A percentile compares a stretch with the other conserved stretches of the same genome.
Evolutionary conservation across 2,329 filamentous ascomycete genomes (phyloP).

Genomic region (Aspergillus terreus): DNA sequence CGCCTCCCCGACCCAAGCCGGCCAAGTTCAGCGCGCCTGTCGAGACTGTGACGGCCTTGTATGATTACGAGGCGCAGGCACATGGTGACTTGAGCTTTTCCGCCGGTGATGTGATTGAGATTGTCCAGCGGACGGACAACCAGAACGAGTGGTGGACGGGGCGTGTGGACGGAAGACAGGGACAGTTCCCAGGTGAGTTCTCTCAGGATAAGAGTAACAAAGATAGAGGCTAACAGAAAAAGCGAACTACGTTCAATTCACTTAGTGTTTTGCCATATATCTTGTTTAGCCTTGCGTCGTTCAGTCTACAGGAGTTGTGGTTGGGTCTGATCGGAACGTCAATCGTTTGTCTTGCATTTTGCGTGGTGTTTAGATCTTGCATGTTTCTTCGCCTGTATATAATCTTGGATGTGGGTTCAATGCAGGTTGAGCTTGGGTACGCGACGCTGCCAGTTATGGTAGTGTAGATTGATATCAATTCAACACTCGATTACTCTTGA

Average conservation of each 20-base stretch:
- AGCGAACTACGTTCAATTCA: constrained; percentile 39
- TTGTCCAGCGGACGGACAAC: constrained; percentile 76
- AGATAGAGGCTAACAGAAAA: constrained; percentile 13
- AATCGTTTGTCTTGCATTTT: neutral
- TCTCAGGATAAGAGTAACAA: too few relatives aligned
- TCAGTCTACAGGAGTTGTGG: constrained; percentile 3
- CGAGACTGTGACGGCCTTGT: constrained; percentile 85
- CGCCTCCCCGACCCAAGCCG: constrained; percentile 80
- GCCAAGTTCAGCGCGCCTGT: constrained; percentile 65
- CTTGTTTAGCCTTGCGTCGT: constrained; percentile 3
- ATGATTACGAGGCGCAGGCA: constrained; percentile 94
- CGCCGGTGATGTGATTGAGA: constrained; percentile 85
- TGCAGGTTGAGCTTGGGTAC: neutral
- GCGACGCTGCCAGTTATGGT: neutral
- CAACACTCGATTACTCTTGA: too few relatives aligned
- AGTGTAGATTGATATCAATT: neutral
- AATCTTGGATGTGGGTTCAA: neutral
- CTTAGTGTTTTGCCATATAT: constrained; percentile 18
- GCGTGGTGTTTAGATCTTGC: neutral
- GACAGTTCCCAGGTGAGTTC: constrained; percentile 86
- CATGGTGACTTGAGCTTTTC: constrained; percentile 90
- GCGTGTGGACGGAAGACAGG: constrained; percentile 71
- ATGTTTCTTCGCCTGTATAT: constrained; percentile 2
- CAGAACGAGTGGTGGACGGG: constrained; percentile 98
- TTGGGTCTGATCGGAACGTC: neutral